Conservation (phyloP, 1,284 basidiomycete species). For the Singerocomus inundabilis region DNA sequence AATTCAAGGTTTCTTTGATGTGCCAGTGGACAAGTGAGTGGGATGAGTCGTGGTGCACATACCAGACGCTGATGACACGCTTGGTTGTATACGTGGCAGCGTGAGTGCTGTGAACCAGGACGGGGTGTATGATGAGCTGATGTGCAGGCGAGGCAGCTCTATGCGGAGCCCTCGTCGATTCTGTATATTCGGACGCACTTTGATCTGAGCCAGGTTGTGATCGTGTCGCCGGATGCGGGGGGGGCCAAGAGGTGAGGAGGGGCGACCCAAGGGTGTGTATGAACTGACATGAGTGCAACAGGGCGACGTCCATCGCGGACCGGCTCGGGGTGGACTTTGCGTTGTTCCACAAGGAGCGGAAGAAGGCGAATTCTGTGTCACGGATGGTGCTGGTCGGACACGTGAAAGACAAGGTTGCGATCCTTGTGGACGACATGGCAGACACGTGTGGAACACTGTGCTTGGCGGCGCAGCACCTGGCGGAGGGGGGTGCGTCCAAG, state of each 20-base stretch:
- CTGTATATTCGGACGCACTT: constrained; percentile 95
- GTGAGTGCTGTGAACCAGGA: constrained; percentile 41
- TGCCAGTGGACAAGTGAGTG: constrained; percentile 99
- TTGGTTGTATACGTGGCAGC: constrained; percentile 31
- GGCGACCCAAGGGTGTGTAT: neutral
- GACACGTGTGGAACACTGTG: constrained; percentile 99
- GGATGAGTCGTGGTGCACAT: constrained; percentile 4
- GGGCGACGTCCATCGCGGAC: constrained; percentile 97
- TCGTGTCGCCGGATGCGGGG: constrained; percentile 98
- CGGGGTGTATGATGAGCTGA: constrained; percentile 23
- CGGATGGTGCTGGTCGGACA: constrained; percentile 98
- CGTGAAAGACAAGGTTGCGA: constrained; percentile 91
- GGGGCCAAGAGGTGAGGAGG: constrained; percentile 88
- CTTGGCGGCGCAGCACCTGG: constrained; percentile 85
- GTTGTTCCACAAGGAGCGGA: constrained; percentile 99
- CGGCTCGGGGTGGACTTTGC: constrained; percentile 97
- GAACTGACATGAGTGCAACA: constrained; percentile 35
- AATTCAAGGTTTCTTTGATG: constrained; percentile 99
- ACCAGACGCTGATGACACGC: constrained; percentile 20
- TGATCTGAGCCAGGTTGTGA: constrained; percentile 85
- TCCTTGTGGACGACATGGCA: constrained; percentile 99
- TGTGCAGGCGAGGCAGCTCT: constrained; percentile 61
- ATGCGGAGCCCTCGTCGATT: constrained; percentile 96
- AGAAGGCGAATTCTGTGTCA: constrained; percentile 99
- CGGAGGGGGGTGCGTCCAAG: constrained; percentile 86